Base-by-base conservation (phyloP, 768 basidiomycete genomes). In the Leccinum subtestaceum region DNA sequence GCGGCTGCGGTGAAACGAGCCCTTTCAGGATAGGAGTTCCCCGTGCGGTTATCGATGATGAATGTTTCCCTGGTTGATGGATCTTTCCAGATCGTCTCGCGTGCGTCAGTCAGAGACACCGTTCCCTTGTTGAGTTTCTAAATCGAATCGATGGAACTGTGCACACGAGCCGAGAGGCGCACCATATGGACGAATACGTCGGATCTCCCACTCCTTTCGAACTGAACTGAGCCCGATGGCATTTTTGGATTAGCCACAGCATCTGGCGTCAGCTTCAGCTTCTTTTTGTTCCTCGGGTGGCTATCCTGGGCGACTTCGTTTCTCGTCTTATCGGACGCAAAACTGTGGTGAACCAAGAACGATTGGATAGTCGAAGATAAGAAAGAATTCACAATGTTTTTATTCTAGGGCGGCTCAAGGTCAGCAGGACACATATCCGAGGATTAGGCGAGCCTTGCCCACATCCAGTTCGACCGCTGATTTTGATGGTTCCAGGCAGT, bases 401-500 rank as follows among this genome's bases (percentile, higher is more conserved):
- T 81, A 67, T 91, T 82, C 89, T 93, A 62, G 45, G 34, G 2
- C 13, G 32, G 21, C 52, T 23, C 25, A 21, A 52, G 36, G 63
- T 64, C 57, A 63, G 60, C 31, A 53, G 43, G 50, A 60, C 59
- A 57, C 12, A 25, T 21, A 32, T 53, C 40, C 31, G 51, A 63
- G 56, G 61, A 60, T 60, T 40, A 55, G 63, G 38, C 8, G 32
- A 49, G 21, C 15, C 40, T 49, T 52, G 63, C 76, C 63, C 68
- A 93, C 95, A 73, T 84, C 80, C 49, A 95, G 77, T 56, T 87
- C 82, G 32, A 95, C 77, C 5, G 76, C 67, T 4, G 77, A 75
- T 75, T 95, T 95, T 17, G 83, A 76, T n/a, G 94, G 92, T 63
- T 91, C 93, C 29, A 94, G 67, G 59, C 84, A 84, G 57, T 89